Conservation (phyloP, 1,284 basidiomycete genomes). For the Phylloporus gajari region DNA sequence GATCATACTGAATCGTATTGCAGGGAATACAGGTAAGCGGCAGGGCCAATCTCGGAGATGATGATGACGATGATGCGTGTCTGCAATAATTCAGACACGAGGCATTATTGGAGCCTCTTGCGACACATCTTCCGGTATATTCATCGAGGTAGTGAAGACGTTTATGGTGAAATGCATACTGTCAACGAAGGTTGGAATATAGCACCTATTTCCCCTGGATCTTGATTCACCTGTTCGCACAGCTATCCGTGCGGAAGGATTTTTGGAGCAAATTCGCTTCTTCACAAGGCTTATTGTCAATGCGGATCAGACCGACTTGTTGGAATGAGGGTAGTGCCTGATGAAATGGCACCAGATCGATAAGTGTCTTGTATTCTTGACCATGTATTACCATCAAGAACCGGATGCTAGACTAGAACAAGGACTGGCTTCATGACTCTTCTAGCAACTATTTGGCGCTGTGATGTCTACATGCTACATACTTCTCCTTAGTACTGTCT, state of each 20-base stretch:
- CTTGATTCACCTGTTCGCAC: no score
- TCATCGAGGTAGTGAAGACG: conserved; percentile 46
- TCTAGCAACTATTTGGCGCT: no score
- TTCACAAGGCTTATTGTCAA: not conserved
- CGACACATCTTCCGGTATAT: conserved; percentile 62
- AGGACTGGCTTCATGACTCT: no score
- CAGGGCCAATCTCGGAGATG: conserved; percentile 25
- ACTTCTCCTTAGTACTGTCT: no score
- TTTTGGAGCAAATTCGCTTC: not conserved
- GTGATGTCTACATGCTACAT: no score
- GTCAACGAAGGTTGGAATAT: conserved; percentile 54
- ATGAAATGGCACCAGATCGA: no score
- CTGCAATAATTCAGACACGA: conserved; percentile 51
- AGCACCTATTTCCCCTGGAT: not conserved
- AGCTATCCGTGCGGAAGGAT: not conserved
- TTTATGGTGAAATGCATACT: conserved; percentile 61
- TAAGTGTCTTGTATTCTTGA: no score
- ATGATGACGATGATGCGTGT: conserved; percentile 33
- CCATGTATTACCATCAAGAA: no score
- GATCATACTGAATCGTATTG: conserved; percentile 14
- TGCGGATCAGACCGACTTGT: not conserved
- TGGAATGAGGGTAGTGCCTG: no score
- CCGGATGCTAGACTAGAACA: no score
- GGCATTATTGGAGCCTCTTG: conserved; percentile 58
- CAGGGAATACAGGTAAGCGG: conserved; percentile 48